phyloP scores from a whole-genome alignment of 169 alveolate genomes.

The Plasmodium vivax region DNA sequence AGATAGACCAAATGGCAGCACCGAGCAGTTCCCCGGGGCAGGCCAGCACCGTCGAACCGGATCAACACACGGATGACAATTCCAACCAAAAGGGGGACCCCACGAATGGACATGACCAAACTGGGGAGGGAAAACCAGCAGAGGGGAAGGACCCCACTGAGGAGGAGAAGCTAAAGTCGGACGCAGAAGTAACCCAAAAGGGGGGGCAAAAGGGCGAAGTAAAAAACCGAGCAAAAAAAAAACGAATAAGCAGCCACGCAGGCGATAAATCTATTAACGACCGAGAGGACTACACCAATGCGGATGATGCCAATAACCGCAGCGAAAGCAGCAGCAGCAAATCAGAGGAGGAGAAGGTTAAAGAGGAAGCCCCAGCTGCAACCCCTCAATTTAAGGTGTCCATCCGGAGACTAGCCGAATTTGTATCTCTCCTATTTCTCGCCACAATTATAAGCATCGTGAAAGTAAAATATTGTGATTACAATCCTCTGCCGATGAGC shows the following conservation, averaged over 20 bases:
- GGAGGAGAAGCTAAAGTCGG: neutral
- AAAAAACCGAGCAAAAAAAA: neutral
- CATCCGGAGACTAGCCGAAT: neutral
- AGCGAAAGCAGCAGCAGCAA: neutral
- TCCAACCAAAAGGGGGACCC: neutral
- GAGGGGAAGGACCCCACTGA: neutral
- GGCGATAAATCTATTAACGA: neutral
- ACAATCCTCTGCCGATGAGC: neutral
- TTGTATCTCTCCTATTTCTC: constrained; percentile 10
- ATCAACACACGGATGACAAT: neutral
- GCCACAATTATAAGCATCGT: constrained; percentile 10
- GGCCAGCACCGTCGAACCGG: neutral
- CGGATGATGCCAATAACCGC: neutral
- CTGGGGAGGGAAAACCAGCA: neutral
- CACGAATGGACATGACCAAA: neutral
- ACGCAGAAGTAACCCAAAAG: neutral
- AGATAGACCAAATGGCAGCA: neutral
- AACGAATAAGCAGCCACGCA: neutral
- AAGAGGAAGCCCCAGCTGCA: neutral
- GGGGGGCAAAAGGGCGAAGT: neutral
- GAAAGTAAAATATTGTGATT: constrained; percentile 19
- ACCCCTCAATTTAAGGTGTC: neutral
- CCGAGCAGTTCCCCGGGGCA: neutral
- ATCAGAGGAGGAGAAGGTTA: neutral
- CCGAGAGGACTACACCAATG: neutral